Percentiles rank a stretch among this genome's conserved stretches.
phyloP scores from a whole-genome alignment of 371 early-diverging fungal genomes.

The Mortierella sp. region DNA sequence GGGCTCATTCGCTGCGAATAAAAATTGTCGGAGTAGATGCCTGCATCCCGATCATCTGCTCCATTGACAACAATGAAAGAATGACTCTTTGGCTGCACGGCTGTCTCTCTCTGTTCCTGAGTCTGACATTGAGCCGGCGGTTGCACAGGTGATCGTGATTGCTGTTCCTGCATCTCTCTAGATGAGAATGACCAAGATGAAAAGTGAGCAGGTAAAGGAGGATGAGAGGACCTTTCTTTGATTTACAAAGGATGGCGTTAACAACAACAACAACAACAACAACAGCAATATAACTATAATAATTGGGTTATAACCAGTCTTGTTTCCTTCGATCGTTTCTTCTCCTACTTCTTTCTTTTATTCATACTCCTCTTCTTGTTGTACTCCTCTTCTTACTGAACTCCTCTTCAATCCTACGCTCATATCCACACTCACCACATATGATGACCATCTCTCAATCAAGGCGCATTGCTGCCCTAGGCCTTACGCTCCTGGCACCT shows the following conservation, averaged over 20 bases:
- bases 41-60: conserved; percentile 47
- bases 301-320: too few species aligned
- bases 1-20: conserved; percentile 43
- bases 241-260: not conserved
- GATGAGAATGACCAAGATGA: not conserved
- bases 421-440: not conserved
- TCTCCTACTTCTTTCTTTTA: not conserved
- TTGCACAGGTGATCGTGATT: too few species aligned
- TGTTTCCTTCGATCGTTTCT: too few species aligned
- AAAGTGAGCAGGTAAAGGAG: not conserved
- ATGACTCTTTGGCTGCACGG: not conserved
- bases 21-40: conserved; percentile 51
- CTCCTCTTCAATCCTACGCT: not conserved
- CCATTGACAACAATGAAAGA: conserved; percentile 50
- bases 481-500: not conserved
- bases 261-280: not conserved
- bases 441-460: not conserved
- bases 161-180: not conserved
- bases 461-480: conserved; percentile 12
- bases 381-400: not conserved
- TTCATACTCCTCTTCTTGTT: too few species aligned
- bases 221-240: not conserved
- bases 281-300: not conserved
- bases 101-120: not conserved
- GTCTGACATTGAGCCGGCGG: not conserved